Conservation (phyloP, 768 basidiomycete genomes). For the Pleurotus eryngii region DNA sequence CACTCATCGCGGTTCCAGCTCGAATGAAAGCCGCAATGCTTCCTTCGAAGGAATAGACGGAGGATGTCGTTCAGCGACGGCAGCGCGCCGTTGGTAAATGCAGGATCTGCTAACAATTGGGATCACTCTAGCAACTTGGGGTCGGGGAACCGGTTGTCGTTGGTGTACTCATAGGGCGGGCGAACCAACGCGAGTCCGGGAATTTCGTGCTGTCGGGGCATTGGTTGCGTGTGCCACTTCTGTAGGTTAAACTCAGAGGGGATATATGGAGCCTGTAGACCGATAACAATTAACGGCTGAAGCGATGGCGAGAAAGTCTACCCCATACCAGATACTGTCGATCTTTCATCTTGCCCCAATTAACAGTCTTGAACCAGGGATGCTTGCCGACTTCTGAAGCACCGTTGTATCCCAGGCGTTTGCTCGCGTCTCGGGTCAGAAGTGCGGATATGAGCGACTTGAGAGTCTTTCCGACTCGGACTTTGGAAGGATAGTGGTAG, state of each 20-base stretch:
- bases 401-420: conserved; percentile 37
- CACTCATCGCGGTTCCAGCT: too few species aligned
- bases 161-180: conserved; percentile 29
- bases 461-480: conserved; percentile 35
- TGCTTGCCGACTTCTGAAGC: conserved; percentile 35
- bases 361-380: conserved; percentile 41
- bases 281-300: not conserved
- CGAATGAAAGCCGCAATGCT: too few species aligned
- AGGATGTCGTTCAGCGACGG: too few species aligned
- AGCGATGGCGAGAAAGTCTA: conserved; percentile 6
- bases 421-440: conserved; percentile 29
- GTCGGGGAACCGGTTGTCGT: conserved; percentile 34
- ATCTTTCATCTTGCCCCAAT: conserved; percentile 44
- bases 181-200: conserved; percentile 35
- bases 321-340: conserved; percentile 43
- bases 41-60: too few species aligned
- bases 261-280: conserved; percentile 39
- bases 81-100: too few species aligned
- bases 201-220: conserved; percentile 33
- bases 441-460: conserved; percentile 41
- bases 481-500: conserved; percentile 35
- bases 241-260: conserved; percentile 22
- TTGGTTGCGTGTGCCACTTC: conserved; percentile 33
- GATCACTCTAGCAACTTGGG: not conserved
- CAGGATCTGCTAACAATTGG: too few species aligned